A percentile compares a stretch with the other conserved stretches of the same genome.
Conservation (phyloP, 2,329 filamentous ascomycete species). For the Aplosporella prunicola region DNA sequence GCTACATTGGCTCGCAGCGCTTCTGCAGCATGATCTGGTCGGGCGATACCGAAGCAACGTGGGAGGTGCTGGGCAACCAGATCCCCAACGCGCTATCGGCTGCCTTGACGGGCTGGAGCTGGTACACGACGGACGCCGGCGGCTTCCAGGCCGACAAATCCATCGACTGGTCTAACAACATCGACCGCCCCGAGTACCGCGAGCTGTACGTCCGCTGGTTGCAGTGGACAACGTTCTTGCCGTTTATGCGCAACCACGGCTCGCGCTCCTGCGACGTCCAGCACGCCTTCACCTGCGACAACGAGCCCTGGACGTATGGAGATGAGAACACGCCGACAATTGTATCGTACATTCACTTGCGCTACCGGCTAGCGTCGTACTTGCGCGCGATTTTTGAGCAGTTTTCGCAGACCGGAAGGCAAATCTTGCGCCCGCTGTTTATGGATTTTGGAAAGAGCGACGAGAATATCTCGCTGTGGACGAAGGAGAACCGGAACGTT, state of each 20-base stretch:
- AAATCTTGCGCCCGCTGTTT: constrained; percentile 31
- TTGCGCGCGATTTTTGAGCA: constrained; percentile 24
- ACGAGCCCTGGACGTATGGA: constrained; percentile 26
- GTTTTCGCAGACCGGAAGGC: constrained; percentile 23
- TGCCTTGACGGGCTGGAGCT: constrained; percentile 20
- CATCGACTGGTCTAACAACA: constrained; percentile 24
- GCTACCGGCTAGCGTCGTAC: constrained; percentile 22
- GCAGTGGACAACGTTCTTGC: constrained; percentile 24
- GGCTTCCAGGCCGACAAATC: constrained; percentile 25
- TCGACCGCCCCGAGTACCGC: constrained; percentile 20
- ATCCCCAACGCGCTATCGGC: constrained; percentile 20
- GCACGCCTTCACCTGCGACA: constrained; percentile 28
- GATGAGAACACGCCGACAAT: constrained; percentile 20
- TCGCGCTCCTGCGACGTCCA: constrained; percentile 19
- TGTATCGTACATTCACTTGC: constrained; percentile 20
- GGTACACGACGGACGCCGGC: constrained; percentile 23
- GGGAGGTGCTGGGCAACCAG: constrained; percentile 21
- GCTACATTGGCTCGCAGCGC: constrained; percentile 23
- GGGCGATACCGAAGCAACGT: constrained; percentile 21
- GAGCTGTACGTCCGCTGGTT: constrained; percentile 24
- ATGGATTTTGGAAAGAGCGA: constrained; percentile 30
- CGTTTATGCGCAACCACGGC: constrained; percentile 25
- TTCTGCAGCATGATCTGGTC: constrained; percentile 26
- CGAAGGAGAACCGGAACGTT: constrained; percentile 22
- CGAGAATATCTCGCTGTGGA: constrained; percentile 16